Percentiles rank a stretch among this genome's conserved stretches.
Conservation (phyloP, 2,329 filamentous ascomycete genomes). For the Trichophyton equinum region DNA sequence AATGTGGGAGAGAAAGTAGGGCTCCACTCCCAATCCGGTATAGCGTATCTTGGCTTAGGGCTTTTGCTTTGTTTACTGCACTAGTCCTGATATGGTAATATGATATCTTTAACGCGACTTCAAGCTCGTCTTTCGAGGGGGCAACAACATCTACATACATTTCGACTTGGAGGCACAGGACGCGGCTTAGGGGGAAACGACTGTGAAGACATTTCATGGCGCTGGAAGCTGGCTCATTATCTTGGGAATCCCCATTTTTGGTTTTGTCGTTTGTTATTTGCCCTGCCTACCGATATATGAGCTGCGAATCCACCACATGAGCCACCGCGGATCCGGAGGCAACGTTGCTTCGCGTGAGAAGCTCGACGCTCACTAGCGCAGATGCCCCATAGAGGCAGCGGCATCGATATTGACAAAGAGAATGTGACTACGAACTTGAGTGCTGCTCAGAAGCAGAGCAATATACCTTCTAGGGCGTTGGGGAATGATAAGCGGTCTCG, state of each 20-base stretch:
- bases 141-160: background rate
- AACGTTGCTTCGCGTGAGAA: conserved; percentile 20
- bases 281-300: background rate
- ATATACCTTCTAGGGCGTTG: conserved; percentile 19
- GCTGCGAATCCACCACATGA: too few species aligned
- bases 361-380: conserved; percentile 62
- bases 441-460: conserved; percentile 24
- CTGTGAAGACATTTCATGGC: background rate
- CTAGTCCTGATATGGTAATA: conserved; percentile 20
- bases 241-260: background rate
- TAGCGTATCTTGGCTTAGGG: conserved; percentile 30
- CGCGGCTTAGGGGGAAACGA: background rate
- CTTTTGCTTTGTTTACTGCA: conserved; percentile 32
- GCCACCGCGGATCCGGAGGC: too few species aligned
- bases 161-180: background rate
- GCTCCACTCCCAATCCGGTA: conserved; percentile 16
- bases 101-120: background rate
- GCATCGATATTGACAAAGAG: conserved; percentile 53
- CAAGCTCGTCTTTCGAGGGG: background rate
- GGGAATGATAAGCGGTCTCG: conserved; percentile 53
- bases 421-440: conserved; percentile 60
- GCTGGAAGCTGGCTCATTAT: background rate
- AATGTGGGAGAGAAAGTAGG: conserved; percentile 22
- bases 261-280: background rate
- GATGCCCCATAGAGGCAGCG: conserved; percentile 40